These are phyloP conservation scores for Curvularia spicifera DNA, from an alignment of 2,329 filamentous ascomycete species.

Conservation along the genomic window DNA sequence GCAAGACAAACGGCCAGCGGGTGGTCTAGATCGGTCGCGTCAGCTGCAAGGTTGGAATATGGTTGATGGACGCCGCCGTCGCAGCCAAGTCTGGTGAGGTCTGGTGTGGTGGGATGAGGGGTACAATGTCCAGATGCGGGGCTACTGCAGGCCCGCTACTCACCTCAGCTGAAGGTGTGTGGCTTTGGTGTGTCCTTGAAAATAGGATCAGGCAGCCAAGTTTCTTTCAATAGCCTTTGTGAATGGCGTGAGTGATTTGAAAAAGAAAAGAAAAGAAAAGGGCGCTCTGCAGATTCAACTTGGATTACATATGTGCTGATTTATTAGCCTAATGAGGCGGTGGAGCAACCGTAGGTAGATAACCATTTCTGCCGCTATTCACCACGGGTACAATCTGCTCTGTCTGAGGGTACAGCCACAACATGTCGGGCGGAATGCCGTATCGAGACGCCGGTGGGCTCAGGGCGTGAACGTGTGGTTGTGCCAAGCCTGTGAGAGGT, in stretches of 20 bases:
- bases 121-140: slow-evolving; percentile 23
- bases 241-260: slow-evolving; percentile 4
- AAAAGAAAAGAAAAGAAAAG: neutral
- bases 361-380: slow-evolving; percentile 17
- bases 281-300: slow-evolving; percentile 6
- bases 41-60: slow-evolving; percentile 7
- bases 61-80: slow-evolving; percentile 3
- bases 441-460: slow-evolving; percentile 16
- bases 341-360: slow-evolving; percentile 14
- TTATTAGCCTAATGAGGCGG: slow-evolving; percentile 46
- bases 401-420: slow-evolving; percentile 22
- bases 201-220: slow-evolving; percentile 1
- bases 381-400: slow-evolving; percentile 16
- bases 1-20: neutral
- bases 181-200: slow-evolving; percentile 1
- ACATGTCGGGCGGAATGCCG: slow-evolving; percentile 26
- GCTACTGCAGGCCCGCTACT: slow-evolving; percentile 20
- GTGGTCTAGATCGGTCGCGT: slow-evolving; percentile 12
- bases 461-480: neutral
- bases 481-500: neutral
- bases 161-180: slow-evolving; percentile 21
- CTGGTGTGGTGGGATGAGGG: slow-evolving; percentile 21
- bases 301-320: slow-evolving; percentile 15
- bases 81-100: slow-evolving; percentile 5
- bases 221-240: slow-evolving; percentile 5